Conservation (phyloP, 1,139 yeast genomes). For the Geotrichum carabidarum region DNA sequence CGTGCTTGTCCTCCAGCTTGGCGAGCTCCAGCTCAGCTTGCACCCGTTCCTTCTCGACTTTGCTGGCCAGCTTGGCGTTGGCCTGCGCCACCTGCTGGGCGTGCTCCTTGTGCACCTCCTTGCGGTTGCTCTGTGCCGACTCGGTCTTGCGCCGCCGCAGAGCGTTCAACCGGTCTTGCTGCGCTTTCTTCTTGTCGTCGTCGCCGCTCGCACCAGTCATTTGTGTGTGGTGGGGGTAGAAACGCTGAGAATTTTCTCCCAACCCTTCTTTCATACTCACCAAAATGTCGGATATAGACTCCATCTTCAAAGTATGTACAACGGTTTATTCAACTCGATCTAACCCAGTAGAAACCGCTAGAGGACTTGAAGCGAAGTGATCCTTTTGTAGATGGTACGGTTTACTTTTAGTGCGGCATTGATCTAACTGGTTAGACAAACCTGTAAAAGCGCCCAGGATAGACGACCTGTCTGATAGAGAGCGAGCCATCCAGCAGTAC, state of each 20-base stretch:
- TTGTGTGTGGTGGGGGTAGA: background rate
- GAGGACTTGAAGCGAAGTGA: conserved; percentile 8
- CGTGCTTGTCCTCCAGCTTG: conserved; percentile 38
- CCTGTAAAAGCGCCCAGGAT: background rate
- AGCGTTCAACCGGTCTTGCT: conserved; percentile 11
- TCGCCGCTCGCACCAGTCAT: background rate
- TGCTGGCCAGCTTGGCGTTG: conserved; percentile 33
- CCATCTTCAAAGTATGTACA: conserved; percentile 20
- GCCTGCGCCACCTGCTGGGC: conserved; percentile 32
- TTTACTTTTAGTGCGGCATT: background rate
- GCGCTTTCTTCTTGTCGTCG: conserved; percentile 8
- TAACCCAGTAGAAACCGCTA: background rate
- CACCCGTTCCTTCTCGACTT: conserved; percentile 36
- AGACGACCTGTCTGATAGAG: background rate
- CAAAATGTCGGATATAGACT: conserved; percentile 18
- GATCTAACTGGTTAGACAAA: background rate
- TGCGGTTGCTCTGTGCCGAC: conserved; percentile 39
- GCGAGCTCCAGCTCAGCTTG: conserved; percentile 42
- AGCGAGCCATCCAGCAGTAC: conserved; percentile 17
- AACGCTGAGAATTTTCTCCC: background rate
- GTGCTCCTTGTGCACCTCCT: conserved; percentile 43
- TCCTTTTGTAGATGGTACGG: background rate
- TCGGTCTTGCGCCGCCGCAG: conserved; percentile 24
- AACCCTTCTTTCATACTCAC: background rate
- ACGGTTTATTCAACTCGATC: too few relatives aligned